Evolutionary conservation across 2,329 filamentous ascomycete species (phyloP), one percentile per base, ranked within the genome.

Genomic region (Colletotrichum sojae): DNA sequence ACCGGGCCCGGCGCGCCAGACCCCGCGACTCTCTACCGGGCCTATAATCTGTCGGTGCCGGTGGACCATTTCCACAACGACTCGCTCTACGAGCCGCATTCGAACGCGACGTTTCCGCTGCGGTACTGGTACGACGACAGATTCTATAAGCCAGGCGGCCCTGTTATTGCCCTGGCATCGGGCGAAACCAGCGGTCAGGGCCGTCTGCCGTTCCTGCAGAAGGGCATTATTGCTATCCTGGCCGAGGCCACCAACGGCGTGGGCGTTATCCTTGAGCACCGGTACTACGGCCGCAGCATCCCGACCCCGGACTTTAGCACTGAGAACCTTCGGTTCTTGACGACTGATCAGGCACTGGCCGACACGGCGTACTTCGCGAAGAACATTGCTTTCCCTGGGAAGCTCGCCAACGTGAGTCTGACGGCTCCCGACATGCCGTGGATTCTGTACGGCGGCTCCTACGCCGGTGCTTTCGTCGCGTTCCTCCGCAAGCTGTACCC

Each of bases 11-110:
- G 57, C 4, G 63, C 67, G 18, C 67, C 63, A 1, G 22, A 70
- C 40, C 67, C 67, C 2, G n/a, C 45, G 3, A 63, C 27, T 1
- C 64, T 70, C 5, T 85, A 83, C 70, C 79, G 79, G 6, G 79
- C 77, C 6, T 78, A 81, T 73, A 82, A 78, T 54, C 75, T 85
- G 40, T 76, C 76, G 8, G 85, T 87, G 2, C 87, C 87, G 16
- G 83, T 97, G 45, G 94, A 97, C 78, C 93, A 96, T 76, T 97
- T 96, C 80, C 92, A 92, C 79, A 94, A 95, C 75, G 91, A 94
- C 60, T 87, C 89, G 2, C 82, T 85, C 60, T 97, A 97, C 76
- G 92, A 91, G 77, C 93, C 94, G 39, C 94, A 97, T 78, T 89
- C 86, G 10, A 82, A 91, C 73, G 90, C 79, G 31, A 87, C 81